Evolutionary conservation across 306 rosid species (phyloP), one percentile per base, ranked within the genome.

Genomic region (Lablab purpureus): DNA sequence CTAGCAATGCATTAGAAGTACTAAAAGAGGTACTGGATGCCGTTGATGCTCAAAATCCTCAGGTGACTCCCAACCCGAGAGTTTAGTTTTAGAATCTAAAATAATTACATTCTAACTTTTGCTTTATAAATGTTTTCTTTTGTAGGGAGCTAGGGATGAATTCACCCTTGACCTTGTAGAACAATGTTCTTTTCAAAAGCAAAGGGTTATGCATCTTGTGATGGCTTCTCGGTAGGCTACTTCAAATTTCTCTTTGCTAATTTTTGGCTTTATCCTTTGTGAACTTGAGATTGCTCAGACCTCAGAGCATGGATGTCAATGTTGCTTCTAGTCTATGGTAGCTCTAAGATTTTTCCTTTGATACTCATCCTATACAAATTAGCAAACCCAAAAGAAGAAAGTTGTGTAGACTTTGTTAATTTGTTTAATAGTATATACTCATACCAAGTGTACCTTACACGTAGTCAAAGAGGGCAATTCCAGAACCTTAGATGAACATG

Each of bases 151-250:
- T 78, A 88, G 81, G 63, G 98, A 94, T 51, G 98, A 94, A 82
- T 94, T 94, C 83, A 91, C 98, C 34, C 97, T 94, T 83, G 98
- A 94, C 81, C 98, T 94, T 60, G 98, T 94, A 72, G 98, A 94
- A 83, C 98, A 94, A 56, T 92, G 98, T 82, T 91, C 97, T 18
- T 94, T 94, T 82, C 97, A 94, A 85, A 90, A 94, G 94, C 97
- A 94, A 82, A 89, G 85, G 75, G 90, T 94, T 72, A 91, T 94
- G 97, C 98, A 94, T 84, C 94, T 94, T 46, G 97, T 92, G 77
- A 88, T 94, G 95, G 60, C 97, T 84, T 94, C 97, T 83, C 89
- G 93, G 97, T 91, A 89, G 94, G 80, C 89, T 77, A 30, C 86
- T 45, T 80, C 40, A 60, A 68, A 58, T 56, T 74, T 69, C 36